phyloP scores from a whole-genome alignment of 1,284 basidiomycete genomes.

The Ceratobasidium sp. region DNA sequence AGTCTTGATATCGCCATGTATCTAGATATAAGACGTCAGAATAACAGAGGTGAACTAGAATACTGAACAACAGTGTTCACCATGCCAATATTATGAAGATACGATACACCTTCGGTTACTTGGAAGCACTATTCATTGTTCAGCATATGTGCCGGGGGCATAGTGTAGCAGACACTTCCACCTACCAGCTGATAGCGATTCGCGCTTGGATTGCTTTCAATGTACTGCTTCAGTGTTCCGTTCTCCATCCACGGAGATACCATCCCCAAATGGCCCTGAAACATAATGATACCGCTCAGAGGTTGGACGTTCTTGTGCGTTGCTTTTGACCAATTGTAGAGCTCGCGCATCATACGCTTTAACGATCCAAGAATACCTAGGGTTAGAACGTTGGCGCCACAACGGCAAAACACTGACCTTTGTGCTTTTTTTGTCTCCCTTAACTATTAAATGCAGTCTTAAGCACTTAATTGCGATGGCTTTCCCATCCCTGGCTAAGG shows the following conservation, averaged over 20 bases:
- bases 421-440: not conserved
- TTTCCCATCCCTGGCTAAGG: not conserved
- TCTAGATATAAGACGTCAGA: not conserved
- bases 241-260: slow-evolving; percentile 22
- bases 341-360: slow-evolving; percentile 15
- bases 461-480: slow-evolving; percentile 11
- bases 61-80: not conserved
- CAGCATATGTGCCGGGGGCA: not conserved
- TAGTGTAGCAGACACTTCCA: not conserved
- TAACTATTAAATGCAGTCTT: not conserved
- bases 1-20: slow-evolving; percentile 18
- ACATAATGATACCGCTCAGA: slow-evolving; percentile 14
- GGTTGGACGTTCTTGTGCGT: slow-evolving; percentile 14
- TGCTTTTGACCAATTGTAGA: slow-evolving; percentile 17
- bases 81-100: slow-evolving; percentile 20
- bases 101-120: slow-evolving; percentile 11
- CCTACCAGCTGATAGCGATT: slow-evolving; percentile 1
- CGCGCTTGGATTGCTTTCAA: not conserved
- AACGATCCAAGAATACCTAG: not conserved
- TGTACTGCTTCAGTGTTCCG: slow-evolving; percentile 10
- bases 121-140: not conserved
- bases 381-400: not conserved
- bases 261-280: slow-evolving; percentile 20
- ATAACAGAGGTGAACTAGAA: no score
- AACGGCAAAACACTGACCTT: no score